phyloP scores from a whole-genome alignment of 1,284 basidiomycete species.

The Ceratobasidium sp. region DNA sequence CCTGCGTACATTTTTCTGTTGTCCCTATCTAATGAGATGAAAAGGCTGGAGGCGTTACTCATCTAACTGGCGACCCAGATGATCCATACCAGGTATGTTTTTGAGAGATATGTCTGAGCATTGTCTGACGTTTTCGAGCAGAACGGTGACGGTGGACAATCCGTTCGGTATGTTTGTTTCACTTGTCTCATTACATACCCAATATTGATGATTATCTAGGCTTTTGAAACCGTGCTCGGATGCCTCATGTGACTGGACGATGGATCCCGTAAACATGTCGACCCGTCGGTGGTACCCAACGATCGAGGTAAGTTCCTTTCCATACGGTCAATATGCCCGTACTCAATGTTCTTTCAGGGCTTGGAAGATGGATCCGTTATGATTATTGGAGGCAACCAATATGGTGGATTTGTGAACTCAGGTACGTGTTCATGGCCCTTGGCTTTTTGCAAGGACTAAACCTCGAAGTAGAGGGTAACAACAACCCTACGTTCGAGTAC shows the following conservation, averaged over 20 bases:
- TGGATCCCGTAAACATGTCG: conserved; percentile 39
- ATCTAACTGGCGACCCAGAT: conserved; percentile 37
- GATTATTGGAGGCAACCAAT: conserved; percentile 69
- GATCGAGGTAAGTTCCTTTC: conserved; percentile 57
- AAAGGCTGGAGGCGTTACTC: conserved; percentile 45
- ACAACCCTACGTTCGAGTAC: conserved; percentile 77
- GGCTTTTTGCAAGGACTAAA: background rate
- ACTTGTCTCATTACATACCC: background rate
- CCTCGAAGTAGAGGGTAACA: conserved; percentile 41
- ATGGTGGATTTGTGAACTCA: conserved; percentile 84
- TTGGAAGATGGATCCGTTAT: conserved; percentile 60
- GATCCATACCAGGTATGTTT: conserved; percentile 47
- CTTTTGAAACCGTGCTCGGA: conserved; percentile 42
- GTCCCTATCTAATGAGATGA: conserved; percentile 48
- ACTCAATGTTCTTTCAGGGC: conserved; percentile 17
- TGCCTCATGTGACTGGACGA: conserved; percentile 41
- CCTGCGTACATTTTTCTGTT: conserved; percentile 38
- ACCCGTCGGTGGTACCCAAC: conserved; percentile 47
- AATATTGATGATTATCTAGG: conserved; percentile 55
- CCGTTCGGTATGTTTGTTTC: conserved; percentile 35
- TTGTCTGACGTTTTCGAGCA: conserved; percentile 1
- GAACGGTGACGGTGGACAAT: conserved; percentile 44
- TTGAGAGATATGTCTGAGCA: conserved; percentile 51
- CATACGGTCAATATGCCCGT: conserved; percentile 44
- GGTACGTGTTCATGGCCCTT: conserved; percentile 66